phyloP scores from a whole-genome alignment of 305 asterid genomes.

The Solanum chacoense region DNA sequence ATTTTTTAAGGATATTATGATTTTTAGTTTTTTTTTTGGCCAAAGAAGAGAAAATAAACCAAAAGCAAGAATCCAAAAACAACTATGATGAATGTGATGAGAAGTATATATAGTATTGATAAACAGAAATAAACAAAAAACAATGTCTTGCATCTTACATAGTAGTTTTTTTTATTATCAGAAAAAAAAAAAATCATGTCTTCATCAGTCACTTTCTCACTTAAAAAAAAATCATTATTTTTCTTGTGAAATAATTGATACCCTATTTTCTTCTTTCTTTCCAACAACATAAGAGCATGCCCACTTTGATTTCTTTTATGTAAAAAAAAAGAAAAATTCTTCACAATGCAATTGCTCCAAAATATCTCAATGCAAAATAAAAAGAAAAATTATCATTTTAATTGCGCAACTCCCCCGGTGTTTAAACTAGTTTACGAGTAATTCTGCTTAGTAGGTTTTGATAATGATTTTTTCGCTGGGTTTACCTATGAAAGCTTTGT shows the following conservation, averaged over 20 bases:
- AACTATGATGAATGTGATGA: not conserved
- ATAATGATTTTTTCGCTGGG: not conserved
- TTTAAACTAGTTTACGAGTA: not conserved
- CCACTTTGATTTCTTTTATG: not conserved
- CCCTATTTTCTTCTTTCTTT: slow-evolving; percentile 5
- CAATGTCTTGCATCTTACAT: slow-evolving; percentile 18
- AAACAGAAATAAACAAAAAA: slow-evolving; percentile 2
- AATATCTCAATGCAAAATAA: not conserved
- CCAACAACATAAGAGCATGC: not conserved
- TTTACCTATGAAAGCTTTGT: not conserved
- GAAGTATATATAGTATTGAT: slow-evolving; percentile 6
- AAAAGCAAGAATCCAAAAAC: slow-evolving; percentile 10
- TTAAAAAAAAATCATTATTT: slow-evolving; percentile 14
- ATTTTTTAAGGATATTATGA: not conserved
- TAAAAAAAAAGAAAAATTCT: not conserved
- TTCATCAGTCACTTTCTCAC: slow-evolving; percentile 24
- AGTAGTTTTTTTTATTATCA: slow-evolving; percentile 14
- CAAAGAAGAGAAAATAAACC: not conserved
- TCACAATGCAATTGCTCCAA: not conserved
- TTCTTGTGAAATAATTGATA: slow-evolving; percentile 11
- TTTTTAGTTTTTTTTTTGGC: not conserved
- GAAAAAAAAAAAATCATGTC: slow-evolving; percentile 28
- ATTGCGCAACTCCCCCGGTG: not conserved
- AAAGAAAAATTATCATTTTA: no score
- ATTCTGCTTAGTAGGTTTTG: not conserved